Base-by-base conservation (phyloP, 1,284 basidiomycete genomes). In the Golubevia sp. region DNA sequence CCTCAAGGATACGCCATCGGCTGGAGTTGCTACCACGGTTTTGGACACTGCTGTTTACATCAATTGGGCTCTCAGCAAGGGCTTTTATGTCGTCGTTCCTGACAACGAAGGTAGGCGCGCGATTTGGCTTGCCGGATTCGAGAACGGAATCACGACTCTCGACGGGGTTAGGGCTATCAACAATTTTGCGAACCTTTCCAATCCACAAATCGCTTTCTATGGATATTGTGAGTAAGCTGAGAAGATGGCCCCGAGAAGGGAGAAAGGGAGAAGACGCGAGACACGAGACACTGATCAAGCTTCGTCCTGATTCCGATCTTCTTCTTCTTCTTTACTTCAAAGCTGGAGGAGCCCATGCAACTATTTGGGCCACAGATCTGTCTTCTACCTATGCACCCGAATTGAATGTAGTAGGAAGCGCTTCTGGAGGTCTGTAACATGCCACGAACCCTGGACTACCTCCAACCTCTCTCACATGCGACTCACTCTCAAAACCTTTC, bases 271-370 rank as follows among this genome's bases (percentile, higher is more conserved):
- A n/a, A n/a, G n/a, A n/a, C n/a, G n/a, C n/a, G n/a, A n/a, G n/a
- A n/a, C n/a, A n/a, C n/a, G n/a, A n/a, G n/a, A n/a, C n/a, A n/a
- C n/a, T n/a, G n/a, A n/a, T n/a, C n/a, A n/a, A n/a, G n/a, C n/a
- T n/a, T n/a, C n/a, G n/a, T n/a, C n/a, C n/a, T n/a, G n/a, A n/a
- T n/a, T n/a, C n/a, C n/a, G n/a, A n/a, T n/a, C n/a, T n/a, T n/a
- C n/a, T n/a, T n/a, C n/a, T n/a, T n/a, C n/a, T n/a, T n/a, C n/a
- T 72, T 11, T 69, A 69, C 53, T 74, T 72, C 6, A 76, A 79
- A 63, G 71, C 67, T 21, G 73, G 74, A 48, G 76, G 76, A n/a
- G 71, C 71, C 0, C 71, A 74, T 30, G 67, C 74, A 2, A 77
- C 66, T 15, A 71, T 66, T 5, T 76, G 72, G 76, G 67, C 71